These are phyloP conservation scores for Angophora floribunda DNA, from an alignment of 345 rosid genomes.

Conservation along the genomic window DNA sequence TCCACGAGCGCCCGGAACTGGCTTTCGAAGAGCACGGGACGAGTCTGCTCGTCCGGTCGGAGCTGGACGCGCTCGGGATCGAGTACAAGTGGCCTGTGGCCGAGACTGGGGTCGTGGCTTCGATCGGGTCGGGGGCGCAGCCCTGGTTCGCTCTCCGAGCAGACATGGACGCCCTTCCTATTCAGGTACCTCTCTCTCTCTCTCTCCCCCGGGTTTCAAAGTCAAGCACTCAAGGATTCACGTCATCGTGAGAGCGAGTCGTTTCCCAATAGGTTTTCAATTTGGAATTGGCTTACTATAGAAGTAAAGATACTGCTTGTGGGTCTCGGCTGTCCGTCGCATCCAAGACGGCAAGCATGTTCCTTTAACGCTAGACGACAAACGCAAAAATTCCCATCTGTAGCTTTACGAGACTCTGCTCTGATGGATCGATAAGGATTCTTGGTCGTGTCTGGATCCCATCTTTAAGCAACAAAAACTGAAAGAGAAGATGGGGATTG, in stretches of 20 bases:
- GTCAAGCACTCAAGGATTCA: neutral
- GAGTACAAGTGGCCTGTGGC: conserved; percentile 41
- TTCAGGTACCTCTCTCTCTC: conserved; percentile 23
- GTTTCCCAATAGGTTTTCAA: neutral
- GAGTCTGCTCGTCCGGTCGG: conserved; percentile 21
- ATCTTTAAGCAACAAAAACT: neutral
- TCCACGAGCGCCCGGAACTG: conserved; percentile 44
- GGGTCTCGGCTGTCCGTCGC: neutral
- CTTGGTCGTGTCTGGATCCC: neutral
- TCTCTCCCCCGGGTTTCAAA: neutral
- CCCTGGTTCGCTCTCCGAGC: conserved; percentile 51
- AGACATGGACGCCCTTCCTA: conserved; percentile 52
- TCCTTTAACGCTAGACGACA: neutral
- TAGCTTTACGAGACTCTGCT: neutral
- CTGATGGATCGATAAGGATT: neutral
- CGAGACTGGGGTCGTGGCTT: conserved; percentile 36
- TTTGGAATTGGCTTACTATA: neutral
- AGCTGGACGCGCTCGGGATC: conserved; percentile 30
- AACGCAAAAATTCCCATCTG: neutral
- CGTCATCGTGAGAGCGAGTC: neutral
- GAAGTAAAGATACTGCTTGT: neutral
- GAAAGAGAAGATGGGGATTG: neutral
- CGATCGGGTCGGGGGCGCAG: conserved; percentile 25
- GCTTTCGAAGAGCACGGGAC: conserved; percentile 35
- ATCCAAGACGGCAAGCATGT: neutral